phyloP scores from a whole-genome alignment of 768 basidiomycete species.

The Amanita fuliginea region DNA sequence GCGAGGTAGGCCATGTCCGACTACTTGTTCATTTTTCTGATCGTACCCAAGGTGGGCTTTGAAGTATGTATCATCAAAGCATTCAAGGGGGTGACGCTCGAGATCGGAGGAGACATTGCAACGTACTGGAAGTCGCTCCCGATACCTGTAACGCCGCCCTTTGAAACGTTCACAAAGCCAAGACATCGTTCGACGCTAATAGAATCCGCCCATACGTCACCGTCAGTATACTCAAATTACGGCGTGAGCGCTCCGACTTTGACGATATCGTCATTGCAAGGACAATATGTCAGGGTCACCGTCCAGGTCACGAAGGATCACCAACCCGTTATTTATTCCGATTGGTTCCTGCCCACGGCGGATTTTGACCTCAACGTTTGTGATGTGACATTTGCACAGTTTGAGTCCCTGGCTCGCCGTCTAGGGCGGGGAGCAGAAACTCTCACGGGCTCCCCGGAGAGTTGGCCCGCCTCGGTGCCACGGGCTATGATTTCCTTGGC shows the following conservation, averaged over 20 bases:
- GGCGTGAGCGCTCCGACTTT: conserved; percentile 43
- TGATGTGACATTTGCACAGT: conserved; percentile 79
- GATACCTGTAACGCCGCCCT: conserved; percentile 32
- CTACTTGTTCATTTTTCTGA: conserved; percentile 1
- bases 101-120: conserved; percentile 90
- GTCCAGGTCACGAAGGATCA: conserved; percentile 90
- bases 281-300: conserved; percentile 76
- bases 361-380: conserved; percentile 71
- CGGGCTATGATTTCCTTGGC: conserved; percentile 62
- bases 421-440: conserved; percentile 32
- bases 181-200: conserved; percentile 31
- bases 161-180: conserved; percentile 24
- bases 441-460: conserved; percentile 16
- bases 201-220: conserved; percentile 59
- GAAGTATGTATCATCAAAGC: conserved; percentile 80
- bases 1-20: conserved; percentile 49
- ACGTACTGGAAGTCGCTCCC: conserved; percentile 96
- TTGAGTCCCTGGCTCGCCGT: conserved; percentile 49
- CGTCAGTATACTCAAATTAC: conserved; percentile 46
- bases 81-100: conserved; percentile 85
- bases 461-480: conserved; percentile 38
- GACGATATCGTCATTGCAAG: conserved; percentile 82
- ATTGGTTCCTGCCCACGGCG: conserved; percentile 65
- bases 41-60: conserved; percentile 61
- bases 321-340: conserved; percentile 76